Percentiles rank a stretch among this genome's conserved stretches.
Conservation (phyloP, 495 filamentous ascomycete species). For the Letharia columbiana region DNA sequence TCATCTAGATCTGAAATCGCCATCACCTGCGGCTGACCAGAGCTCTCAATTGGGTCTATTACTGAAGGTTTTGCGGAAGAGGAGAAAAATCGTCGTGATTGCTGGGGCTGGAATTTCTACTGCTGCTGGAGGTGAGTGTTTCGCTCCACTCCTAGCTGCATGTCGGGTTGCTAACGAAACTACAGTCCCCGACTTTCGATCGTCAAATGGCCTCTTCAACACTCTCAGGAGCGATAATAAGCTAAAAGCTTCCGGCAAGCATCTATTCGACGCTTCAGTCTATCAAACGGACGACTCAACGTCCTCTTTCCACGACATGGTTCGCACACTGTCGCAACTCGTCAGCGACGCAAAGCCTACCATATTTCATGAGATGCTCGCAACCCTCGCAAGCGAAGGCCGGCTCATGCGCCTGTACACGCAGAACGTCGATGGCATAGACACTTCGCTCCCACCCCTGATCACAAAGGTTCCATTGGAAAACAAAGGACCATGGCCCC, state of each 20-base stretch:
- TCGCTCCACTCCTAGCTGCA: conserved; percentile 43
- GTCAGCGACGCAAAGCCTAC: conserved; percentile 72
- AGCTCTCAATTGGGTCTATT: conserved; percentile 56
- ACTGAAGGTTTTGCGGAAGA: conserved; percentile 68
- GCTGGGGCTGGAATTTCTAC: conserved; percentile 95
- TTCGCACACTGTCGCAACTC: conserved; percentile 71
- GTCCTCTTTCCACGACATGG: conserved; percentile 88
- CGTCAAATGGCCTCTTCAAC: conserved; percentile 76
- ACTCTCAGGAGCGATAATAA: conserved; percentile 77
- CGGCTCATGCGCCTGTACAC: conserved; percentile 88
- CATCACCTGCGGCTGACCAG: conserved; percentile 40
- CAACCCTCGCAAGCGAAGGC: conserved; percentile 78
- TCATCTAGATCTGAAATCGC: conserved; percentile 58
- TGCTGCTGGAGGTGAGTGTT: conserved; percentile 79
- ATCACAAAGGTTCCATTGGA: conserved; percentile 64
- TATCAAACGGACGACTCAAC: conserved; percentile 86
- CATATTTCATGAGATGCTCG: conserved; percentile 86
- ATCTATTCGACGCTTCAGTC: conserved; percentile 94
- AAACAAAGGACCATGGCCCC: conserved; percentile 82
- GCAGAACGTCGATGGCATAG: conserved; percentile 93
- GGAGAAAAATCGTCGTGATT: conserved; percentile 92
- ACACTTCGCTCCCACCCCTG: conserved; percentile 74
- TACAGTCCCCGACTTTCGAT: conserved; percentile 92
- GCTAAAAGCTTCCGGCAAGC: conserved; percentile 85
- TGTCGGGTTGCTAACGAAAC: conserved; percentile 41